Evolutionary conservation across 495 filamentous ascomycete species (phyloP).

Genomic region (Aspergillus panamensis): DNA sequence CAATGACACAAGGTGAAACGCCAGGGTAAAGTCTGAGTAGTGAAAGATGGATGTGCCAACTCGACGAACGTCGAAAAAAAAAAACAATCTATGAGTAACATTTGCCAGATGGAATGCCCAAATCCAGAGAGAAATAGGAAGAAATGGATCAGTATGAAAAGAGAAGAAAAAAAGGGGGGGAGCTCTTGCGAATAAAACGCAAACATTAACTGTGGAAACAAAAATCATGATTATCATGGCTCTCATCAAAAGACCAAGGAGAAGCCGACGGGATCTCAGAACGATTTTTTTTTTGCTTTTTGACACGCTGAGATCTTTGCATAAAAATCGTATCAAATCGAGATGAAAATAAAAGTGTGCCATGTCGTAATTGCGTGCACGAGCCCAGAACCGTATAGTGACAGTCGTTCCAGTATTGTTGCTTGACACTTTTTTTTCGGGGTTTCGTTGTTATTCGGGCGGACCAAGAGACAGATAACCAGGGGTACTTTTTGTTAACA

Average conservation of each 20-base stretch:
- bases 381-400: constrained; percentile 21
- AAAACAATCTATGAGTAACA: constrained; percentile 35
- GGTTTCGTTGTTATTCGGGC: constrained; percentile 27
- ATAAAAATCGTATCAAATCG: constrained; percentile 20
- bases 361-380: constrained; percentile 18
- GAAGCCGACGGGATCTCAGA: constrained; percentile 14
- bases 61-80: constrained; percentile 19
- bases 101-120: constrained; percentile 34
- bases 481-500: constrained; percentile 37
- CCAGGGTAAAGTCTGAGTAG: constrained; percentile 23
- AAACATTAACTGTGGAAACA: constrained; percentile 15
- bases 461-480: constrained; percentile 21
- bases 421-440: constrained; percentile 34
- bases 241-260: constrained; percentile 25
- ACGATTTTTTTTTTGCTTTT: constrained; percentile 10
- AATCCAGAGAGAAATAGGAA: constrained; percentile 23
- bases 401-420: constrained; percentile 33
- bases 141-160: constrained; percentile 17
- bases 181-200: constrained; percentile 2
- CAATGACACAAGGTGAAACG: constrained; percentile 23
- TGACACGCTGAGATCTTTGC: constrained; percentile 20
- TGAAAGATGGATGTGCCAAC: constrained; percentile 30
- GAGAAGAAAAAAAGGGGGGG: constrained; percentile 15
- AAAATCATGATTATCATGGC: constrained; percentile 48
- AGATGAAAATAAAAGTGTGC: constrained; percentile 13